Evolutionary conservation across 345 rosid species (phyloP).

Genomic region (rapeseed (Brassica napus)): DNA sequence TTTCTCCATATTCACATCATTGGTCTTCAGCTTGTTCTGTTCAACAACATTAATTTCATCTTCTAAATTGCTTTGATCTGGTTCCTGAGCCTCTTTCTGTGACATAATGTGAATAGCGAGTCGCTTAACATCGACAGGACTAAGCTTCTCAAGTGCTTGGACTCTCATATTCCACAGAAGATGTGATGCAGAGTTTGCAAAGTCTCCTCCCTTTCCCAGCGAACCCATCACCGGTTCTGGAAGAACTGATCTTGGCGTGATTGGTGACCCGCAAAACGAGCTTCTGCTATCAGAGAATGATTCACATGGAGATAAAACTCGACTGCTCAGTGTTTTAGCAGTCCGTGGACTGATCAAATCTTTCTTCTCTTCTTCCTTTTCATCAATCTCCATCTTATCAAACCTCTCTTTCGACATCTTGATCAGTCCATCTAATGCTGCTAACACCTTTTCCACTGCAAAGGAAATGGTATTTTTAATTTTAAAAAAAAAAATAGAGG

Average conservation of each 20-base stretch:
- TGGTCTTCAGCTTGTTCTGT: constrained; percentile 2
- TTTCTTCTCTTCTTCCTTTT: constrained; percentile 41
- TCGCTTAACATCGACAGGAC: constrained; percentile 64
- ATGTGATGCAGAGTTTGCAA: constrained; percentile 44
- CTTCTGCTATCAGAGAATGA: constrained; percentile 45
- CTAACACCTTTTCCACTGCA: constrained; percentile 59
- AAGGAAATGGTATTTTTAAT: background rate
- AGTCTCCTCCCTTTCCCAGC: constrained; percentile 30
- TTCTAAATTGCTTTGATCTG: constrained; percentile 33
- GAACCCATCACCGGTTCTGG: constrained; percentile 39
- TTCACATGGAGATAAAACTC: constrained; percentile 31
- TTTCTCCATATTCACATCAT: constrained; percentile 23
- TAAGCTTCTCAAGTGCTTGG: constrained; percentile 71
- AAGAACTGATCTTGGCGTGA: constrained; percentile 49
- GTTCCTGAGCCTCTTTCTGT: constrained; percentile 39
- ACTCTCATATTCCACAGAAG: constrained; percentile 53
- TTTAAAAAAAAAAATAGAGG: background rate
- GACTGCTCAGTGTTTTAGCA: constrained; percentile 30
- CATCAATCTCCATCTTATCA: constrained; percentile 64
- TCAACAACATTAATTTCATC: constrained; percentile 37
- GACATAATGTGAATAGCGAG: constrained; percentile 57
- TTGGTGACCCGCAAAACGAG: constrained; percentile 46
- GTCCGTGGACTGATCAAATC: constrained; percentile 21
- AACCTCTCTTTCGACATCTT: constrained; percentile 54
- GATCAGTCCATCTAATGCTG: constrained; percentile 60